Base-by-base conservation (phyloP, 169 alveolate genomes). In the Eimeria maxima region DNA sequence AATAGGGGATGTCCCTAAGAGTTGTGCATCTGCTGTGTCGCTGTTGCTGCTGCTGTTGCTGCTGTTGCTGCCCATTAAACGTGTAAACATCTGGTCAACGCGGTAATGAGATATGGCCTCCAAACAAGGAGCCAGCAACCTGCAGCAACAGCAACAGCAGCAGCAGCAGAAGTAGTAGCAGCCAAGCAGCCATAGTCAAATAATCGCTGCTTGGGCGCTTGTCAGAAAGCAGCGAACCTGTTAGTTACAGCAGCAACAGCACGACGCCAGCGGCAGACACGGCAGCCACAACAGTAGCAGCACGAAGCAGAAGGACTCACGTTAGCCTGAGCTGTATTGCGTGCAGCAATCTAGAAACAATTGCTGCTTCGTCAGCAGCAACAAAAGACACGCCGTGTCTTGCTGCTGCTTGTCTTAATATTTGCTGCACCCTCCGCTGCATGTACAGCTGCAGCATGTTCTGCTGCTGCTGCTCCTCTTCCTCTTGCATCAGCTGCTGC, bases 311-410 rank as follows among this genome's bases (percentile, higher is more conserved):
- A 13, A 80, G 65, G 71, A 80, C 90, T 2, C 53, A 80, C 90
- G 53, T 47, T 38, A 80, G 90, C n/a, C 90, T 80, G n/a, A 50
- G 42, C 33, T 80, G 90, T 10, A 80, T 13, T 7, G 90, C 90
- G 4, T 20, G 22, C 7, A 80, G 69, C 71, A 80, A 71, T 71
- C 90, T 45, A 14, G 16, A 16, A 5, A 47, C 90, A 7, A 45
- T n/a, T 24, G 90, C 90, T 81, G 45, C 73, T 53, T 81, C 90
- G 10, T 81, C 90, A 45, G 90, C 90, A 81, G 69, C 90, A 27
- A 45, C 90, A 53, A 81, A 47, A 14, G 90, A 38, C 14, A 47
- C 55, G 16, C 73, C 69, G 4, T 20, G 47, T 13, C 50, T 44
- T 24, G 29, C 11, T 13, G 69, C 71, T 4, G 47, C 69, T 33